phyloP scores from a whole-genome alignment of 2,329 filamentous ascomycete genomes.

The Fusarium newnesense region DNA sequence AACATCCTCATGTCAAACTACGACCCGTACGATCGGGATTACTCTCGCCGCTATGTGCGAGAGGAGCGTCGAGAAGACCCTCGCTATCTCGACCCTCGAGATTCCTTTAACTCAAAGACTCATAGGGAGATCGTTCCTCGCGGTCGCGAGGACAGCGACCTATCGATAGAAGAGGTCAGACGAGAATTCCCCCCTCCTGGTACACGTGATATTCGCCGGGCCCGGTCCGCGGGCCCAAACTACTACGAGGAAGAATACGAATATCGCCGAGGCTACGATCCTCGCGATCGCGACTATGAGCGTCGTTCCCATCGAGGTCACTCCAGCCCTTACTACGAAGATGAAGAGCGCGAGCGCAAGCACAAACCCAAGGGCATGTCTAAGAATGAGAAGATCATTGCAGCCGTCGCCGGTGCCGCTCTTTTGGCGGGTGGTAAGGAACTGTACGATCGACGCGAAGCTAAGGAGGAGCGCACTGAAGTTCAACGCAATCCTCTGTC shows the following conservation, averaged over 20 bases:
- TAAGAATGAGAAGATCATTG: conserved; percentile 74
- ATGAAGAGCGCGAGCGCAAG: conserved; percentile 63
- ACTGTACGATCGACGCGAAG: conserved; percentile 71
- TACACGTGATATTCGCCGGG: conserved; percentile 64
- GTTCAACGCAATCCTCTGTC: conserved; percentile 68
- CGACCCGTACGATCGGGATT: conserved; percentile 65
- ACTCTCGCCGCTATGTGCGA: conserved; percentile 62
- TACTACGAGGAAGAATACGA: conserved; percentile 66
- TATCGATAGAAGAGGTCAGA: conserved; percentile 82
- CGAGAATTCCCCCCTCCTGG: conserved; percentile 84
- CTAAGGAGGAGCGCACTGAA: conserved; percentile 59
- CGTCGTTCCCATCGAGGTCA: conserved; percentile 59
- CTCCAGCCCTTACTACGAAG: conserved; percentile 64
- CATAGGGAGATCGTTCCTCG: conserved; percentile 67
- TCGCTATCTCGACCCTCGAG: conserved; percentile 64
- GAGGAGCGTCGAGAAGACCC: conserved; percentile 64
- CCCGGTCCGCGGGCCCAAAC: conserved; percentile 71
- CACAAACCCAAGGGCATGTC: conserved; percentile 60
- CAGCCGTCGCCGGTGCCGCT: conserved; percentile 72
- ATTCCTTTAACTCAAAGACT: conserved; percentile 58
- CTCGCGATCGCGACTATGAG: conserved; percentile 54
- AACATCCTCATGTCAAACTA: conserved; percentile 56
- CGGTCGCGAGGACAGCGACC: conserved; percentile 76
- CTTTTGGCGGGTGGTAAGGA: conserved; percentile 74
- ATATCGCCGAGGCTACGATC: conserved; percentile 62